Percentiles rank a stretch among this genome's conserved stretches.
Evolutionary conservation across 352 stramenopile genomes (phyloP).

Genomic region (Phytophthora cactorum): DNA sequence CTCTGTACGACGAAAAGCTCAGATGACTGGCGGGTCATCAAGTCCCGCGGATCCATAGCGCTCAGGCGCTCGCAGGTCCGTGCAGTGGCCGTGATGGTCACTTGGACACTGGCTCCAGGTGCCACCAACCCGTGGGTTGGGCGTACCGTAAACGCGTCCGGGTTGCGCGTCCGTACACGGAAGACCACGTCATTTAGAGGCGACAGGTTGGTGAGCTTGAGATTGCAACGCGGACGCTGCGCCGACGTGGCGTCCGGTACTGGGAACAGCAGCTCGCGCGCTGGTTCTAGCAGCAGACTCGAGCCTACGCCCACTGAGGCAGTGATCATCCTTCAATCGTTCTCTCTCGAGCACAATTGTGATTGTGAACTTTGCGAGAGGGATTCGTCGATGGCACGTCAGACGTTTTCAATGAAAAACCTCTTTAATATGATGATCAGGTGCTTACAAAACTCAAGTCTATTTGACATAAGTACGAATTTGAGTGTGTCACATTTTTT

Average conservation of each 20-base stretch:
- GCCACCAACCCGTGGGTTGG: constrained; percentile 65
- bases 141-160: constrained; percentile 77
- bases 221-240: constrained; percentile 25
- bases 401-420: constrained; percentile 2
- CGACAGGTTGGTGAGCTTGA: constrained; percentile 78
- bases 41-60: constrained; percentile 38
- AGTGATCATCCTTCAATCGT: constrained; percentile 57
- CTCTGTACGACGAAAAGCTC: constrained; percentile 70
- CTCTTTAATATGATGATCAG: neutral
- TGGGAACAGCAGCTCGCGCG: constrained; percentile 59
- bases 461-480: constrained; percentile 11
- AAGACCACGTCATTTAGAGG: constrained; percentile 64
- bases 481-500: neutral
- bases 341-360: neutral
- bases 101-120: constrained; percentile 40
- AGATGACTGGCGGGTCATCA: constrained; percentile 43
- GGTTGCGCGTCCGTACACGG: constrained; percentile 80
- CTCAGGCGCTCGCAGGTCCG: constrained; percentile 38
- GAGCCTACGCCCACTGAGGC: constrained; percentile 75
- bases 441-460: constrained; percentile 16
- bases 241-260: constrained; percentile 16
- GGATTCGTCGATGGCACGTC: neutral
- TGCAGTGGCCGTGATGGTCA: constrained; percentile 51
- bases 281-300: constrained; percentile 75
- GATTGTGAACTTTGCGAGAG: constrained; percentile 20